Evolutionary conservation across 495 filamentous ascomycete genomes (phyloP).

Genomic region (Hypoxylon fragiforme): DNA sequence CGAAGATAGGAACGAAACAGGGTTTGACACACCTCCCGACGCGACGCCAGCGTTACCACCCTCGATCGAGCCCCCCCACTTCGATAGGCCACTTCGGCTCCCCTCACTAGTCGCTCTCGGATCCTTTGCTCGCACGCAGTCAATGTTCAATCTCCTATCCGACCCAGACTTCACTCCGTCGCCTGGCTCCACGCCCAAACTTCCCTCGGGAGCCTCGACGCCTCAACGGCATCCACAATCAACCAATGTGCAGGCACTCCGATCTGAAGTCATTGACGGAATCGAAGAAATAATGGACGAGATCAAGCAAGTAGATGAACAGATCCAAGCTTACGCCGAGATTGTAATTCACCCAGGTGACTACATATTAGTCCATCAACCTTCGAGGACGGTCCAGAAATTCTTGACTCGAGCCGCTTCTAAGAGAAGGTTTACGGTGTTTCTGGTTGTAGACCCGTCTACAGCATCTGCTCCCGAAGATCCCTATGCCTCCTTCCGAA

Average conservation of each 20-base stretch:
- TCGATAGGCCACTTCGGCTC: conserved; percentile 50
- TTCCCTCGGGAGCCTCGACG: conserved; percentile 49
- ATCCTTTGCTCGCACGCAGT: conserved; percentile 61
- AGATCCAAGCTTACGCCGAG: conserved; percentile 81
- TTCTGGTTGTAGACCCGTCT: conserved; percentile 69
- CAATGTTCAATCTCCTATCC: conserved; percentile 85
- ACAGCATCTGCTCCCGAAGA: conserved; percentile 40
- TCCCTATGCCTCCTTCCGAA: conserved; percentile 61
- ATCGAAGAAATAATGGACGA: conserved; percentile 93
- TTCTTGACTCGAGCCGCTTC: conserved; percentile 82
- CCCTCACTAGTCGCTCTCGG: conserved; percentile 56
- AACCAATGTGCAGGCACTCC: conserved; percentile 60
- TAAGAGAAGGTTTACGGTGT: conserved; percentile 85
- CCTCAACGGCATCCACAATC: conserved; percentile 37
- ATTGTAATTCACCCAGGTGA: conserved; percentile 91
- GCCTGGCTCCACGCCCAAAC: conserved; percentile 41
- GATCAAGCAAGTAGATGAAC: conserved; percentile 82
- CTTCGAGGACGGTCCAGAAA: conserved; percentile 78
- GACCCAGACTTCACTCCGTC: conserved; percentile 28
- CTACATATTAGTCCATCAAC: conserved; percentile 81
- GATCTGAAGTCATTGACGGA: conserved; percentile 85
- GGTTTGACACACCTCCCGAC: conserved; percentile 47
- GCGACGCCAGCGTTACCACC: conserved; percentile 25
- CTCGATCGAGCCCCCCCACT: conserved; percentile 27
- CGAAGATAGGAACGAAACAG: conserved; percentile 73